Conservation (phyloP, 495 filamentous ascomycete species). For the Cudoniella acicularis region DNA sequence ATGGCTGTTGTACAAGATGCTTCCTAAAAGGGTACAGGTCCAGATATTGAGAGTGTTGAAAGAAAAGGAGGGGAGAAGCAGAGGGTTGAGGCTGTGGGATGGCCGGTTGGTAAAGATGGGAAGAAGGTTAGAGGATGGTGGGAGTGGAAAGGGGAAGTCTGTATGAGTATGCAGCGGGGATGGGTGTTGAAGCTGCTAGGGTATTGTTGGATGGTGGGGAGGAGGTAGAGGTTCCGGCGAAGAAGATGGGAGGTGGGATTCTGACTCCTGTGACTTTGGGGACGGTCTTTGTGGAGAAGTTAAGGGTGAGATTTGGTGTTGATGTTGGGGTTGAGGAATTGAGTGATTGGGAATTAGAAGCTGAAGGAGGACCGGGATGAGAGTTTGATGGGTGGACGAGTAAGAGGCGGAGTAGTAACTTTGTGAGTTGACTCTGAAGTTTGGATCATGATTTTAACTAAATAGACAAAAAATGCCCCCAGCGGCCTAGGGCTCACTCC, state of each 20-base stretch:
- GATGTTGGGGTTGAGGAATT: background rate
- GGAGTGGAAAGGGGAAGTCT: background rate
- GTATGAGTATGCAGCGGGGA: background rate
- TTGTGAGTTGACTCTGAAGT: too few species aligned
- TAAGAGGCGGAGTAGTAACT: too few species aligned
- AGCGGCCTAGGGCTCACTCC: too few species aligned
- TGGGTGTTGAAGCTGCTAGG: background rate
- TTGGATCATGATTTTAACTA: too few species aligned
- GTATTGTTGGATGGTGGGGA: background rate
- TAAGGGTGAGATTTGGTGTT: background rate
- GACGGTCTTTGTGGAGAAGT: background rate
- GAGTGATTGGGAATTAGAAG: too few species aligned
- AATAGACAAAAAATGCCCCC: too few species aligned
- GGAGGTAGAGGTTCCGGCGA: background rate
- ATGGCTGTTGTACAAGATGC: background rate
- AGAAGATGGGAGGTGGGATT: background rate
- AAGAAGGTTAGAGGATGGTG: background rate
- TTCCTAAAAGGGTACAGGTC: background rate
- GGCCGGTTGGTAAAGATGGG: background rate
- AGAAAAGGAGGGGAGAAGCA: background rate
- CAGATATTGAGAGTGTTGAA: background rate
- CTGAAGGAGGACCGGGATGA: too few species aligned
- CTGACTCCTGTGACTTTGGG: background rate
- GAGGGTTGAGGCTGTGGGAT: background rate
- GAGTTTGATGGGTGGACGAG: too few species aligned